Evolutionary conservation across 352 stramenopile genomes (phyloP).

Genomic region (Phytopythium mirpurense): DNA sequence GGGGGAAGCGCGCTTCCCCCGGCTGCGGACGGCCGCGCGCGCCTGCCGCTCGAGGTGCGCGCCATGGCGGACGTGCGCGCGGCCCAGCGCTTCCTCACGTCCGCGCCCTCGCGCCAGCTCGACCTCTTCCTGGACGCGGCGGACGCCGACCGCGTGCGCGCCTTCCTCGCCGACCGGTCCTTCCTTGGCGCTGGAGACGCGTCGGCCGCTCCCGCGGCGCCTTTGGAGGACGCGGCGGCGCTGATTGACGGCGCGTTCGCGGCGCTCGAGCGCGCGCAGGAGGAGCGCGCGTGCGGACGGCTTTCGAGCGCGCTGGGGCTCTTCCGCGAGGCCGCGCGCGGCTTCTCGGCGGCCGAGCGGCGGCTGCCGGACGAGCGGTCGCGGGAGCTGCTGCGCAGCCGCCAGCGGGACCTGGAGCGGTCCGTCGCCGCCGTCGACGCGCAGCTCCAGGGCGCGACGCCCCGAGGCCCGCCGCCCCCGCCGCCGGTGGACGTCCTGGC

Average conservation of each 20-base stretch:
- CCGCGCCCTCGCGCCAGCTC: constrained; percentile 22
- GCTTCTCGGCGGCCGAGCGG: constrained; percentile 27
- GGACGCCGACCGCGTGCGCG: constrained; percentile 12
- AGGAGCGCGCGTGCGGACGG: constrained; percentile 1
- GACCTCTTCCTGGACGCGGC: constrained; percentile 38
- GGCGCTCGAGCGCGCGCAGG: constrained; percentile 28
- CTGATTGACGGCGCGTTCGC: constrained; percentile 38
- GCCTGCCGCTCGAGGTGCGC: constrained; percentile 32
- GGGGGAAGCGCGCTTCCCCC: no score
- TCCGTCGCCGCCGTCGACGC: constrained; percentile 20
- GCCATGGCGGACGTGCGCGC: constrained; percentile 33
- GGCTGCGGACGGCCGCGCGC: constrained; percentile 1
- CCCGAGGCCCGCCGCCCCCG: not conserved
- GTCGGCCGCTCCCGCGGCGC: not conserved
- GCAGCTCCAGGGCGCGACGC: not conserved
- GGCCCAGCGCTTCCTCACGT: constrained; percentile 38
- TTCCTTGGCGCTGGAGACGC: not conserved
- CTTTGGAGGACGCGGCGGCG: constrained; percentile 8
- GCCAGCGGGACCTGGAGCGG: constrained; percentile 26
- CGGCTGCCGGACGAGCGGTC: constrained; percentile 35
- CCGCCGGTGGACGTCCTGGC: constrained; percentile 21
- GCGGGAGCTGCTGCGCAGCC: constrained; percentile 21
- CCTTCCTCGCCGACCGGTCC: no score
- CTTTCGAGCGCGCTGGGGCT: constrained; percentile 14
- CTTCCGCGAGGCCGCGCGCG: constrained; percentile 26